A percentile compares a stretch with the other conserved stretches of the same genome.
Evolutionary conservation across 768 basidiomycete species (phyloP).

Genomic region (Phaeotremella skinneri): DNA sequence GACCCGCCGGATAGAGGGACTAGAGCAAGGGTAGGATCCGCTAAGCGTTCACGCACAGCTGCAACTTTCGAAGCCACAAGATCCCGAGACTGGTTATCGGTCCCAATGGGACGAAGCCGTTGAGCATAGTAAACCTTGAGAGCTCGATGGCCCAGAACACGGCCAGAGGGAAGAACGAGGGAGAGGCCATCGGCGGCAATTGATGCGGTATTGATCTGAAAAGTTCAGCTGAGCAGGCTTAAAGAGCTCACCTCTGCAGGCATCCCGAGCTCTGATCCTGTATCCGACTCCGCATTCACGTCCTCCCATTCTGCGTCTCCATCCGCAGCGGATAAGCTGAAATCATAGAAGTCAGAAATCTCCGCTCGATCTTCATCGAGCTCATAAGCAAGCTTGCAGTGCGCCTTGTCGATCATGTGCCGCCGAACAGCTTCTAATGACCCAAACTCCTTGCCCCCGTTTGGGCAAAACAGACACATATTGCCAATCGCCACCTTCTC

Average conservation of each 20-base stretch:
- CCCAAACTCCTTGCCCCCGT: slow-evolving; percentile 74
- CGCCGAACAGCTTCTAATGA: slow-evolving; percentile 82
- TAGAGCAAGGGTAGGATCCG: slow-evolving; percentile 78
- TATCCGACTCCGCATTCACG: slow-evolving; percentile 43
- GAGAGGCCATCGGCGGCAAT: slow-evolving; percentile 59
- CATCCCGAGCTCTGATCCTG: slow-evolving; percentile 38
- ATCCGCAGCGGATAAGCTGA: slow-evolving; percentile 71
- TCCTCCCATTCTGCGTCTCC: slow-evolving; percentile 52
- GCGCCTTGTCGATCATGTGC: slow-evolving; percentile 90
- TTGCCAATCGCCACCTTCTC: slow-evolving; percentile 93
- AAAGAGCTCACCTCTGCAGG: slow-evolving; percentile 12
- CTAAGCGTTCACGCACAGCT: slow-evolving; percentile 72
- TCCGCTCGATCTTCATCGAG: slow-evolving; percentile 75
- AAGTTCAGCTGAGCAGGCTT: slow-evolving; percentile 49
- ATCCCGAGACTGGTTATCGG: slow-evolving; percentile 48
- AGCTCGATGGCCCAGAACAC: slow-evolving; percentile 84
- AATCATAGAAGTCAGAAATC: slow-evolving; percentile 90
- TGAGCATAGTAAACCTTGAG: slow-evolving; percentile 85
- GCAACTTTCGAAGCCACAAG: slow-evolving; percentile 66
- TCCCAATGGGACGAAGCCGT: slow-evolving; percentile 58
- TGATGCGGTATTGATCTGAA: slow-evolving; percentile 64
- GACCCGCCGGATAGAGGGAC: slow-evolving; percentile 81
- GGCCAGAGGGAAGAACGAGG: slow-evolving; percentile 87
- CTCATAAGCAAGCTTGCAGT: slow-evolving; percentile 95
- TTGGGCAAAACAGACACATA: slow-evolving; percentile 81